Percentiles rank a stretch among this genome's conserved stretches.
Evolutionary conservation across 441 rosid species (phyloP).

Genomic region (Adansonia gregorii): DNA sequence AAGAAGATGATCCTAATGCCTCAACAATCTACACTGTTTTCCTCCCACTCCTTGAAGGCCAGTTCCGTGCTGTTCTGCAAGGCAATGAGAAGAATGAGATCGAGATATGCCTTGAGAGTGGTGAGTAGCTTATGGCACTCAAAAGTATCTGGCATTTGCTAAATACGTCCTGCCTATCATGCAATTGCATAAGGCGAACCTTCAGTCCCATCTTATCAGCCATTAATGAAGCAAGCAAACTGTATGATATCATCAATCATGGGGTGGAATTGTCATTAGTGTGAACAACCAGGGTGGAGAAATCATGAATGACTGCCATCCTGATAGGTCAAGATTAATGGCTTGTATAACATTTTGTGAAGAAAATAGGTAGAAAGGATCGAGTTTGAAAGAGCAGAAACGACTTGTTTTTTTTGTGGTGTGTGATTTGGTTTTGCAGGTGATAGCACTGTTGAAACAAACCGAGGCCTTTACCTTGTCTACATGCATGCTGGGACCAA

Average conservation of each 20-base stretch:
- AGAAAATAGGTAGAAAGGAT: conserved; percentile 40
- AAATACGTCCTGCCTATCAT: conserved; percentile 25
- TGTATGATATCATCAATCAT: conserved; percentile 26
- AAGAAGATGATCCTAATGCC: conserved; percentile 53
- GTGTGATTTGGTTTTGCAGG: conserved; percentile 67
- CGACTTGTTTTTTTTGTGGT: conserved; percentile 40
- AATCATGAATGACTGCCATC: conserved; percentile 31
- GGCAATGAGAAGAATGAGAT: conserved; percentile 85
- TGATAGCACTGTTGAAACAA: conserved; percentile 80
- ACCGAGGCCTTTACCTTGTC: conserved; percentile 77
- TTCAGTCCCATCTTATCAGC: conserved; percentile 26
- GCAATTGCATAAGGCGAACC: conserved; percentile 26
- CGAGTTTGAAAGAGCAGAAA: conserved; percentile 39
- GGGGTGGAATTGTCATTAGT: conserved; percentile 43
- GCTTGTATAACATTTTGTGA: conserved; percentile 38
- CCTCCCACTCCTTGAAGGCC: conserved; percentile 96
- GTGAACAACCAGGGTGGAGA: conserved; percentile 37
- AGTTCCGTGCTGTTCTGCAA: conserved; percentile 88
- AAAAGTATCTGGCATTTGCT: conserved; percentile 30
- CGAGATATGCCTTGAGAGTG: conserved; percentile 94
- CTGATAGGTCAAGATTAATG: conserved; percentile 36
- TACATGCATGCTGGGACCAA: conserved; percentile 92
- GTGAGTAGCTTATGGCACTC: conserved; percentile 59
- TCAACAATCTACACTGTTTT: conserved; percentile 80
- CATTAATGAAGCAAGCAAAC: conserved; percentile 33